A percentile compares a stretch with the other conserved stretches of the same genome.
Conservation (phyloP, 164 flowering plant species). For the Kalanchoe fedtschenkoi region DNA sequence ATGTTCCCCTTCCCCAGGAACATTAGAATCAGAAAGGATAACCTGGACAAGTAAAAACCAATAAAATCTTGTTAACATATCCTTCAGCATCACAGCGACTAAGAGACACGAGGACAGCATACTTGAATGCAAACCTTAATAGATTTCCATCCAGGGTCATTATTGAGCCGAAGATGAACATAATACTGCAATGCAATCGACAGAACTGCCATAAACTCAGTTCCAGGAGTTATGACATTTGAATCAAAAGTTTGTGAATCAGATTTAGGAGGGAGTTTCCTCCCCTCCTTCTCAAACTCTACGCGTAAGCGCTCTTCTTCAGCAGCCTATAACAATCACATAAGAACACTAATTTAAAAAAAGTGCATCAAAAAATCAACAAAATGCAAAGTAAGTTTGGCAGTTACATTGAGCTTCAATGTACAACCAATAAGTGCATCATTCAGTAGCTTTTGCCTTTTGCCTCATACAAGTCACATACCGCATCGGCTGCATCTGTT, state of each 20-base stretch:
- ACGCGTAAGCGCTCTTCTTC: constrained; percentile 74
- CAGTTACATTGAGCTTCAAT: neutral
- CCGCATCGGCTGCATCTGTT: constrained; percentile 82
- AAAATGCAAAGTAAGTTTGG: neutral
- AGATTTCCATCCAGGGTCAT: constrained; percentile 89
- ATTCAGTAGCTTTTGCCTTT: too few relatives aligned
- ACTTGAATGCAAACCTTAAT: constrained; percentile 44
- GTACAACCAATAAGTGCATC: neutral
- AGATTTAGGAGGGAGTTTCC: constrained; percentile 80
- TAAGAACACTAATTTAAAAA: neutral
- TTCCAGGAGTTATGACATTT: constrained; percentile 95
- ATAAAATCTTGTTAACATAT: constrained; percentile 6
- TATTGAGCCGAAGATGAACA: constrained; percentile 70
- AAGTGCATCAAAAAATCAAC: neutral
- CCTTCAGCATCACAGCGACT: neutral
- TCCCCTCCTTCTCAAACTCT: constrained; percentile 89
- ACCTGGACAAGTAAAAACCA: constrained; percentile 39
- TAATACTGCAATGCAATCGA: constrained; percentile 86
- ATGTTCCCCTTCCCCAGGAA: constrained; percentile 99
- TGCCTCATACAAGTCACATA: neutral
- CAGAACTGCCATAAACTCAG: constrained; percentile 83
- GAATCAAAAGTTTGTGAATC: constrained; percentile 83
- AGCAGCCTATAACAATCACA: constrained; percentile 42
- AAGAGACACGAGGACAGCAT: neutral
- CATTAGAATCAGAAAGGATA: constrained; percentile 96